Conservation (phyloP, 1,139 yeast genomes). For the Candida glucosophila region DNA sequence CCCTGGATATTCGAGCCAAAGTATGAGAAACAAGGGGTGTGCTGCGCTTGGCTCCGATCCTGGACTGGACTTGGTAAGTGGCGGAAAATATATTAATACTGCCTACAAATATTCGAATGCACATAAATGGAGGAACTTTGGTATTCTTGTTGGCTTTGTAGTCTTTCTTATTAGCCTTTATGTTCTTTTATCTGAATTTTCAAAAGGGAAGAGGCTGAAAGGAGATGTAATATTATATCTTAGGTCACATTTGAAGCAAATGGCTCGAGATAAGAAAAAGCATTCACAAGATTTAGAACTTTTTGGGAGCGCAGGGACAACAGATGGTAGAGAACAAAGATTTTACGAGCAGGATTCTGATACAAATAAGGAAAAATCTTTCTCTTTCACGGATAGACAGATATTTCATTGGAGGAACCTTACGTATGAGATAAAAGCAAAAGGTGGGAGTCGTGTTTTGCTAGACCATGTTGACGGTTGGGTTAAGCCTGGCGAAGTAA, state of each 20-base stretch:
- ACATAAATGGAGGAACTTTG: slow-evolving; percentile 64
- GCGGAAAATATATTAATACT: slow-evolving; percentile 38
- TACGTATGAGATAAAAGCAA: slow-evolving; percentile 31
- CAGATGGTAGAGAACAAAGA: too few species aligned
- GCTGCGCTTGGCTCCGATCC: slow-evolving; percentile 40
- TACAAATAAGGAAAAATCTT: neutral
- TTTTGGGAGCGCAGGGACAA: too few species aligned
- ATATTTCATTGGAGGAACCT: slow-evolving; percentile 38
- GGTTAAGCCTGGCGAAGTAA: slow-evolving; percentile 59
- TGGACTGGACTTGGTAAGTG: slow-evolving; percentile 36
- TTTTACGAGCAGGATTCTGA: neutral
- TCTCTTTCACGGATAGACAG: slow-evolving; percentile 21
- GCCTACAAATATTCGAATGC: slow-evolving; percentile 30
- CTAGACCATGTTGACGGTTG: slow-evolving; percentile 54
- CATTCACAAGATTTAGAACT: too few species aligned
- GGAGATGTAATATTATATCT: slow-evolving; percentile 1
- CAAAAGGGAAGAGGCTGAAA: slow-evolving; percentile 1
- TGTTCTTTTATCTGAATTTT: slow-evolving; percentile 39
- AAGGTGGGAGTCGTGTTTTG: slow-evolving; percentile 36
- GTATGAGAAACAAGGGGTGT: slow-evolving; percentile 37
- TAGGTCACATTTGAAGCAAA: neutral
- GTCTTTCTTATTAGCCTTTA: slow-evolving; percentile 38
- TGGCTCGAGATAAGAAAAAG: too few species aligned
- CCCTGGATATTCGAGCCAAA: slow-evolving; percentile 33
- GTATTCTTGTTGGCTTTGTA: slow-evolving; percentile 49